Base-by-base conservation (phyloP, 78 protist species). In the Bigelowiella natans region DNA sequence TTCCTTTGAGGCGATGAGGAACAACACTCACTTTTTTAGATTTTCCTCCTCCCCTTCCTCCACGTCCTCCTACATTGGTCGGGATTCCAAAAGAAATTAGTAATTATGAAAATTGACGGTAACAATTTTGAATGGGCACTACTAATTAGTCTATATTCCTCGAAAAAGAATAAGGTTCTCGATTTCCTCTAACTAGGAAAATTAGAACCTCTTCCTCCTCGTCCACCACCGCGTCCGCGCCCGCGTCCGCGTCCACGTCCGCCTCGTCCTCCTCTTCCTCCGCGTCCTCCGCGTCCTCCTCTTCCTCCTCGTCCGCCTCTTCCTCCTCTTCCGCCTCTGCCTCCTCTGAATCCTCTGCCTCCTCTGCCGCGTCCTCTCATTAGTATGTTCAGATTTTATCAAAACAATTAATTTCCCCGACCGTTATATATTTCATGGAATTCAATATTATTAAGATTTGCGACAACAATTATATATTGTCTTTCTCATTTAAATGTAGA, bases 1-100 rank as follows among this genome's bases (percentile, higher is more conserved):
- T 96, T 18, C 97, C 98, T 28, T 29, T 91, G 91, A 93, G 95
- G 36, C 99, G 94, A 51, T 97, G 99, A 29, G 98, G 99, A 91
- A 94, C 90, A 37, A 96, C 87, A 28, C 94, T 84, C 28, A 96
- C 98, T 95, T 96, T 96, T 85, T 95, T 90, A 29, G 51, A 34
- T 11, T 18, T 18, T 2, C 97, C 99, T 7, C 97, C 95, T 31
- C 37, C 31, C 83, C 40, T 82, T 2, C 97, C 98, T 31, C 93
- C 94, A 18, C 94, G 90, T 0, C 94, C 85, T 2, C 90, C 90
- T 31, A 34, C 37, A 0, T 28, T 1, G 82, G 38, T 36, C 38
- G 38, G 37, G 0, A 1, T 18, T 1, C 7, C 73, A 7, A 51
- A 26, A 51, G 18, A 7, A 7, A 18, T 51, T 18, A 1, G 1